phyloP scores from a whole-genome alignment of 495 filamentous ascomycete species.

The Aspergillus olivimuriae region DNA sequence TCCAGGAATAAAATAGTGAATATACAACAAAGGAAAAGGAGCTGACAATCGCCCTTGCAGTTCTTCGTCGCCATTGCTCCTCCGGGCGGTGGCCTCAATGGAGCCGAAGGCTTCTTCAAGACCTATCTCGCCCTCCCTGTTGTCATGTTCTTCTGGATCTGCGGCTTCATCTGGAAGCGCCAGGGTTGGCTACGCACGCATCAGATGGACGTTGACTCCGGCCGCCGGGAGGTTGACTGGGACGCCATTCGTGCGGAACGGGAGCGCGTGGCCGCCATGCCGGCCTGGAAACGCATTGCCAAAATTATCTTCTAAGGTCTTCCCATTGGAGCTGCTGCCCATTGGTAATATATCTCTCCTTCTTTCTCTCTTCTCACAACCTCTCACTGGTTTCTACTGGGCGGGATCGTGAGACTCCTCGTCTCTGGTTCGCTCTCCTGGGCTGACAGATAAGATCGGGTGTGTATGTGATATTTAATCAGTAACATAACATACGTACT shows the following conservation, averaged over 20 bases:
- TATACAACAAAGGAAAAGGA: too few relatives aligned
- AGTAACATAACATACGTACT: too few relatives aligned
- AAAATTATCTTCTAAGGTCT: slow-evolving; percentile 37
- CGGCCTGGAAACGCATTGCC: slow-evolving; percentile 43
- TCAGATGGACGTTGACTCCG: slow-evolving; percentile 60
- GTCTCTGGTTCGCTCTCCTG: too few relatives aligned
- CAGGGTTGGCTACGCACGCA: slow-evolving; percentile 44
- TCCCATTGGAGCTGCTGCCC: too few relatives aligned
- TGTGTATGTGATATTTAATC: too few relatives aligned
- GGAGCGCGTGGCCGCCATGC: slow-evolving; percentile 34
- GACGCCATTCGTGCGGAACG: slow-evolving; percentile 39
- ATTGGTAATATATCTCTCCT: too few relatives aligned
- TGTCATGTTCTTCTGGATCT: slow-evolving; percentile 34
- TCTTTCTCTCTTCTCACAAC: too few relatives aligned
- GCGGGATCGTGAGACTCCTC: too few relatives aligned
- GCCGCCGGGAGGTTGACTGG: slow-evolving; percentile 53
- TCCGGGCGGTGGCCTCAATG: slow-evolving; percentile 18
- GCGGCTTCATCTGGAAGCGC: slow-evolving; percentile 56
- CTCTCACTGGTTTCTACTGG: too few relatives aligned
- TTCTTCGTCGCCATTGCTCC: slow-evolving; percentile 42
- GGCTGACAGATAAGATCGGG: too few relatives aligned
- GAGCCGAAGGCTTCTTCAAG: slow-evolving; percentile 54
- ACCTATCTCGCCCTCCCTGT: slow-evolving; percentile 58
- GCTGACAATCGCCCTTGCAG: slow-evolving; percentile 16
- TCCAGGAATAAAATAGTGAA: too few relatives aligned